A percentile compares a stretch with the other conserved stretches of the same genome.
phyloP scores from a whole-genome alignment of 2,329 filamentous ascomycete species.

The Colletotrichum euphorbiae region DNA sequence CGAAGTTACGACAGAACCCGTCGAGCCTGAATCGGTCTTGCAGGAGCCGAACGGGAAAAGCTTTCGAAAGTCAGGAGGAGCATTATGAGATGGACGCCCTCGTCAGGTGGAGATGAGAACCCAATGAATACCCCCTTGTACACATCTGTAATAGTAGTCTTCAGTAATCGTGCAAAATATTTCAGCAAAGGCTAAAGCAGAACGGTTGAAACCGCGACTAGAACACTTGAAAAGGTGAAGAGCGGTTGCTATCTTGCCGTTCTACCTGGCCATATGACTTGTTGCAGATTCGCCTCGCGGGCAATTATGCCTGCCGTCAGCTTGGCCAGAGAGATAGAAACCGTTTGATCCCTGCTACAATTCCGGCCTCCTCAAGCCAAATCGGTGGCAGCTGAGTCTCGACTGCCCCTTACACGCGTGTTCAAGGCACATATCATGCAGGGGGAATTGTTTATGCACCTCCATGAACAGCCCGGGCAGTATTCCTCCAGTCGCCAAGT shows the following conservation, averaged over 20 bases:
- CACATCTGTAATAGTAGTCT: neutral
- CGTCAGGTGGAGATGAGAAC: neutral
- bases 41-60: conserved; percentile 17
- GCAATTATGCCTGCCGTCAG: neutral
- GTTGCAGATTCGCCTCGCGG: too few species aligned
- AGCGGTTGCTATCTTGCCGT: too few species aligned
- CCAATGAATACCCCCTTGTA: conserved; percentile 4
- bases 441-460: neutral
- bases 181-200: neutral
- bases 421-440: conserved; percentile 12
- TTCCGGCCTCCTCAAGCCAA: neutral
- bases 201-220: too few species aligned
- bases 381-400: neutral
- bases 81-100: neutral
- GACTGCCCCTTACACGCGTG: neutral
- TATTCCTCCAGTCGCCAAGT: neutral
- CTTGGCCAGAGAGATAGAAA: neutral
- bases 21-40: conserved; percentile 33
- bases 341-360: neutral
- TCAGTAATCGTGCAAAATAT: neutral
- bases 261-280: too few species aligned
- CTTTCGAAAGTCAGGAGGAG: conserved; percentile 10
- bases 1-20: conserved; percentile 36
- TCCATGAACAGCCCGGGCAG: neutral
- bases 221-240: too few species aligned